Evolutionary conservation across 208 protist genomes (phyloP), one percentile per base, ranked within the genome.

Genomic region (Acanthamoeba sp.): DNA sequence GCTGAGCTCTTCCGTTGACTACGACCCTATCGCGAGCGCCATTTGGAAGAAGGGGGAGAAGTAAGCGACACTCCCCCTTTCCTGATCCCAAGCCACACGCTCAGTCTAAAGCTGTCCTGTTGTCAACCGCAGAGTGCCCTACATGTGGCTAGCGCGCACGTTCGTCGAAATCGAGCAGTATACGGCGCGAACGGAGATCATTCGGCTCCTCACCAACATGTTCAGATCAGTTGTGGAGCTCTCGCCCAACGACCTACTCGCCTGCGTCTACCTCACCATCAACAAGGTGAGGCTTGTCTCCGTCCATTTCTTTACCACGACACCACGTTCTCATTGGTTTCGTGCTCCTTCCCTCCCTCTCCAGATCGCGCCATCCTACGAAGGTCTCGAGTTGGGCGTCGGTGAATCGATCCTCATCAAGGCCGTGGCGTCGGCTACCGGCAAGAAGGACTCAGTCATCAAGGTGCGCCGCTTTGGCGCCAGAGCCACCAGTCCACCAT

Each of bases 361-460:
- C 29, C 40, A 98, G 96, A 40, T 99, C 40, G 98, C 98, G 1
- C 99, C 99, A 10, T 97, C 98, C 20, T 99, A 99, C 95, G 97
- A 98, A 71, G 99, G 99, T 0, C 96, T 99, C 45, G 99, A 99
- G 96, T 97, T 99, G 1, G 99, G 99, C 40, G 98, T 99, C 78
- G 99, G 99, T 38, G 99, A 99, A 57, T 97, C 98, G 10, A 95
- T 99, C 14, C 88, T 99, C 20, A 95, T 99, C 45, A 99, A 99
- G 94, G 98, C 98, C 18, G 96, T 99, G 3, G 97, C 98, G 1
- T 97, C 99, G 78, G 98, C 98, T 69, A 99, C 98, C 48, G 99
- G 99, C n/a, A 97, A 98, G 94, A 98, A 62, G 45, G 73, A 45
- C 20, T 50, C 73, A n/a, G 82, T 89, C 29, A 66, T 52, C 55